These are phyloP conservation scores for Thelonectria blattea DNA, from an alignment of 2,329 filamentous ascomycete genomes.

Conservation along the genomic window DNA sequence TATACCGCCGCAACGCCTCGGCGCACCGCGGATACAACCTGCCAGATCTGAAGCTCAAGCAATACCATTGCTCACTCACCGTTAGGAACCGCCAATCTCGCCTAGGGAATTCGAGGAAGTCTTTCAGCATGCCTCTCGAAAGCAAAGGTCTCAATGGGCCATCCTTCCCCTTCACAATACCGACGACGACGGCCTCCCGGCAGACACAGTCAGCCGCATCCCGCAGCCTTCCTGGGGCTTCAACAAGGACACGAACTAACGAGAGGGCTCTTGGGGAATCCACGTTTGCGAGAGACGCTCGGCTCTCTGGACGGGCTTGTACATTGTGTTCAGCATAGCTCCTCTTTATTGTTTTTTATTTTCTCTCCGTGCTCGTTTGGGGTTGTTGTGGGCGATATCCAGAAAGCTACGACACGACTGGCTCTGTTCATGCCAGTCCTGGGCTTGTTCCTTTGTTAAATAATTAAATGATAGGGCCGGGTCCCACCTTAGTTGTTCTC, in stretches of 20 bases:
- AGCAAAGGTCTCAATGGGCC: neutral
- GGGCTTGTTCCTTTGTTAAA: neutral
- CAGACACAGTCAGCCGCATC: neutral
- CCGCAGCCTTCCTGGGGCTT: neutral
- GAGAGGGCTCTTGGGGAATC: neutral
- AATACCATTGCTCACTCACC: neutral
- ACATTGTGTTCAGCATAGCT: neutral
- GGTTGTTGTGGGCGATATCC: neutral
- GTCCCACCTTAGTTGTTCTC: too few species aligned
- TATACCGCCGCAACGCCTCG: neutral
- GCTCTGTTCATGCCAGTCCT: neutral
- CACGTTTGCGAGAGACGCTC: neutral
- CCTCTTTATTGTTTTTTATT: neutral
- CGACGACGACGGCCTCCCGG: neutral
- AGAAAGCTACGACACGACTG: neutral
- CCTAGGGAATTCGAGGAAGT: neutral
- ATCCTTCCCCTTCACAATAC: neutral
- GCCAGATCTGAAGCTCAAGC: neutral
- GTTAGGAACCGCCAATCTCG: neutral
- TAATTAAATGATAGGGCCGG: neutral
- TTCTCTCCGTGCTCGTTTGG: neutral
- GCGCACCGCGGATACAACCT: neutral
- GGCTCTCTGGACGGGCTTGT: neutral
- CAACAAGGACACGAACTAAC: neutral
- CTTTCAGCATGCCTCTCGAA: neutral